phyloP scores from a whole-genome alignment of 306 rosid species.

The Ochetophila trinervis region DNA sequence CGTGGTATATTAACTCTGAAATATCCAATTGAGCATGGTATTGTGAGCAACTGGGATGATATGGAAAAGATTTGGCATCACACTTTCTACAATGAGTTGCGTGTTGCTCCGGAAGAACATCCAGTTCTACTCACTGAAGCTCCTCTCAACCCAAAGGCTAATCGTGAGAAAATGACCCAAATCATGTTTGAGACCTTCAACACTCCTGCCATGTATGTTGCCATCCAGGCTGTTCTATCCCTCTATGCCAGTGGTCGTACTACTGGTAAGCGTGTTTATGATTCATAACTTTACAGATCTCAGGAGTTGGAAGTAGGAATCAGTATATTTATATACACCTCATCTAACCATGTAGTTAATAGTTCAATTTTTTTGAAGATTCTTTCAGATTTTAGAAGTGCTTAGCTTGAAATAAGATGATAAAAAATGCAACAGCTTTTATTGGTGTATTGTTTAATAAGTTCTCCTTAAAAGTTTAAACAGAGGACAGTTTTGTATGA shows the following conservation, averaged over 20 bases:
- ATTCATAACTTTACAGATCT: conserved; percentile 3
- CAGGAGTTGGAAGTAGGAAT: not conserved
- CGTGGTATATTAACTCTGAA: conserved; percentile 80
- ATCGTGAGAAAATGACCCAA: conserved; percentile 90
- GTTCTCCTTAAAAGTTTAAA: not conserved
- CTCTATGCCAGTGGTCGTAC: conserved; percentile 93
- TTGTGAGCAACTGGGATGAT: conserved; percentile 93
- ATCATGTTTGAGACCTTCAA: conserved; percentile 91
- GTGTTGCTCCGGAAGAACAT: conserved; percentile 89
- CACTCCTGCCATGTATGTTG: conserved; percentile 90
- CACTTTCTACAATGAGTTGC: conserved; percentile 84
- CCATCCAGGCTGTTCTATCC: conserved; percentile 88
- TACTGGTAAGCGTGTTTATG: conserved; percentile 53
- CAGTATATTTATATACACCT: conserved; percentile 1
- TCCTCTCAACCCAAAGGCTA: conserved; percentile 91
- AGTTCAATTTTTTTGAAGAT: not conserved
- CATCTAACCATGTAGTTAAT: not conserved
- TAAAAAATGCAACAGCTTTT: not conserved
- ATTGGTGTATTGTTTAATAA: not conserved
- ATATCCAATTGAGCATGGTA: conserved; percentile 90
- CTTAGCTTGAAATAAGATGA: not conserved
- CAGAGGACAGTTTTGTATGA: not conserved
- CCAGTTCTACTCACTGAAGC: conserved; percentile 90
- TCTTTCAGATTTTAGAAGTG: conserved; percentile 2
- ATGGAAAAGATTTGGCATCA: conserved; percentile 96